Evolutionary conservation across 139 green algal species (phyloP), one percentile per base, ranked within the genome.

Genomic region (Pseudopediastrum boryanum): DNA sequence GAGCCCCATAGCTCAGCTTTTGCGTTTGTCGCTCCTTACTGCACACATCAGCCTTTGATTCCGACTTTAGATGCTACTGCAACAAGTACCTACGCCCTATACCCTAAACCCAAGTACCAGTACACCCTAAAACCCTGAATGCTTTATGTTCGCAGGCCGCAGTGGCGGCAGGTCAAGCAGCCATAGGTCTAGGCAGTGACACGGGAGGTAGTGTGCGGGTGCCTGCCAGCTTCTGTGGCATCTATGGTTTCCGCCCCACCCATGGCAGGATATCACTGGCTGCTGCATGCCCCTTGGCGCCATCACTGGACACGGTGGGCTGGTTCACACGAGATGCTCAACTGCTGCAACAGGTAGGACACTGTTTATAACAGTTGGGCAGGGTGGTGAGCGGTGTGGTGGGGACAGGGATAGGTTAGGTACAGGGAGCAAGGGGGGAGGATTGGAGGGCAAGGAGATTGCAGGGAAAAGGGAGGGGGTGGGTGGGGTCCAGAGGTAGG

Each of bases 191-290:
- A 9, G 96, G 95, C 52, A 95, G 89, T 59, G 96, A 99, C 84
- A 99, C 96, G 13, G 96, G 86, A 0, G 94, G 95, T 19, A 70
- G 61, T 0, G 92, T 99, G 67, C 86, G 96, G 3, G 86, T 98
- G 5, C 96, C 96, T 12, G 96, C 93, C 12, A 89, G 71, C 38
- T 97, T 93, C 85, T 97, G 91, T 76, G 96, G 96, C 0, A 68
- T 98, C n/a, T 89, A 90, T 27, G 95, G 95, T 29, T 82, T 98
- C 27, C 83, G 96, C 25, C 90, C 96, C 29, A 96, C 91, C 0
- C 93, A 97, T 65, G 94, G 92, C 0, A 78, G 91, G 4, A 83
- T 96, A 0, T 83, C 83, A 1, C 65, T 97, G 51, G 58, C 78
- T 38, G 80, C 82, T 16, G 86, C 85, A 0, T 67, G 79, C 46